Evolutionary conservation across 805 yeast genomes (phyloP).

Genomic region (Schizosaccharomyces lindneri): DNA sequence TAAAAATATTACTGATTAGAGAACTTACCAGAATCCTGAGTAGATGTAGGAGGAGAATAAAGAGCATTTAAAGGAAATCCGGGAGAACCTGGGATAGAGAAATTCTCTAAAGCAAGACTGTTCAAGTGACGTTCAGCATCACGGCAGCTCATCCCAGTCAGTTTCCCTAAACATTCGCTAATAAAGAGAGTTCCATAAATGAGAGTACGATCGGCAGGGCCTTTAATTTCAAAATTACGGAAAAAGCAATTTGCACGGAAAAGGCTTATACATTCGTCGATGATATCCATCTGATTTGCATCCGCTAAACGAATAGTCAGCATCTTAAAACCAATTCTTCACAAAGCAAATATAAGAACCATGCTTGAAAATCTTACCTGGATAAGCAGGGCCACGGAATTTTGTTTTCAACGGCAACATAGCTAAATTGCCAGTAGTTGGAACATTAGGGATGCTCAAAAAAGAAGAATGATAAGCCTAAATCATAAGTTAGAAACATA

Average conservation of each 20-base stretch:
- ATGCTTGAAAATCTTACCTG: slow-evolving; percentile 12
- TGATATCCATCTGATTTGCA: slow-evolving; percentile 52
- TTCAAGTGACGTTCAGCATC: slow-evolving; percentile 31
- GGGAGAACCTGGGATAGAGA: slow-evolving; percentile 82
- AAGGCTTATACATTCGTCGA: slow-evolving; percentile 74
- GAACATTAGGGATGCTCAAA: slow-evolving; percentile 13
- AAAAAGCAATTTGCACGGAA: slow-evolving; percentile 92
- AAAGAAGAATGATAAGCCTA: slow-evolving; percentile 17
- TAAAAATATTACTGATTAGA: neutral
- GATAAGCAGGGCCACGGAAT: slow-evolving; percentile 79
- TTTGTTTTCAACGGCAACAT: slow-evolving; percentile 66
- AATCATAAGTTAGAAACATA: neutral
- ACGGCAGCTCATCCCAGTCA: slow-evolving; percentile 17
- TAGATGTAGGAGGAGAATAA: slow-evolving; percentile 46
- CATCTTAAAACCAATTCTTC: neutral
- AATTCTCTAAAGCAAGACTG: slow-evolving; percentile 66
- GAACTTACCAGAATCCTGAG: slow-evolving; percentile 26
- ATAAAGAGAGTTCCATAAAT: slow-evolving; percentile 82
- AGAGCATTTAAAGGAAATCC: slow-evolving; percentile 77
- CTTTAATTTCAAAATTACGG: slow-evolving; percentile 89
- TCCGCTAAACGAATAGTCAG: slow-evolving; percentile 15
- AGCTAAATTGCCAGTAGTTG: slow-evolving; percentile 29
- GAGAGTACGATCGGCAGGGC: slow-evolving; percentile 74
- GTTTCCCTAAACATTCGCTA: slow-evolving; percentile 54
- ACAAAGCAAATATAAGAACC: neutral